Base-by-base conservation (phyloP, 1,139 yeast species). In the Yamadazyma jaroonii region DNA sequence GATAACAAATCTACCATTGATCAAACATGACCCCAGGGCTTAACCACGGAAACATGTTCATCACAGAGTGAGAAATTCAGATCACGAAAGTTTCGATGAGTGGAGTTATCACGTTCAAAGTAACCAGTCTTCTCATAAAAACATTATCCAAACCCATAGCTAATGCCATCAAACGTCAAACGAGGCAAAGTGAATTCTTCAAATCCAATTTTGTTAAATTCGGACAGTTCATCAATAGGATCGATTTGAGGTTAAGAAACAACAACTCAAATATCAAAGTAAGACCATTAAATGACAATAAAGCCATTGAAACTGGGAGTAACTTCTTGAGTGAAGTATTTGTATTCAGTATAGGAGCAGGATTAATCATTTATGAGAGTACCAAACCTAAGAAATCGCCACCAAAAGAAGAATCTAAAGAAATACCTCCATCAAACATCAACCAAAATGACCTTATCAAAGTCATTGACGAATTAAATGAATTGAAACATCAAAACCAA, bases 131-230 rank as follows among this genome's bases (percentile, higher is more conserved):
- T 42, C 67, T 86, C 42, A 79, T 87, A 11, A 64, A 94, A 46
- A 88, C 95, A 24, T 67, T 87, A 30, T 84, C 96, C 29, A 85
- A 86, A 54, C 96, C 96, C 1, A 74, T 88, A 34, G 90, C 95
- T 9, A 79, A 72, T 42, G 68, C 79, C 6, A 69, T 88, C 44
- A 87, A 85, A 56, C 68, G 78, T 11, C 90, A 84, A 51, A 94
- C 96, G 13, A 80, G 81, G 49, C 83, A 84, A 39, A 89, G 84
- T 53, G 84, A 82, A 10, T 45, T 62, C 6, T 86, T 88, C 57
- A 73, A 81, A 38, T 64, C 62, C 22, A 49, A 74, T 2, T 88
- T 96, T 53, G 82, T 87, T 14, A 55, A 60, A 14, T 67, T 87
- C 34, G 96, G 96, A 7, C 96, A 88, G 57, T 61, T 73, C 25